Evolutionary conservation across 179 eudicot genomes (phyloP).

Genomic region (Heliamphora pulchella): DNA sequence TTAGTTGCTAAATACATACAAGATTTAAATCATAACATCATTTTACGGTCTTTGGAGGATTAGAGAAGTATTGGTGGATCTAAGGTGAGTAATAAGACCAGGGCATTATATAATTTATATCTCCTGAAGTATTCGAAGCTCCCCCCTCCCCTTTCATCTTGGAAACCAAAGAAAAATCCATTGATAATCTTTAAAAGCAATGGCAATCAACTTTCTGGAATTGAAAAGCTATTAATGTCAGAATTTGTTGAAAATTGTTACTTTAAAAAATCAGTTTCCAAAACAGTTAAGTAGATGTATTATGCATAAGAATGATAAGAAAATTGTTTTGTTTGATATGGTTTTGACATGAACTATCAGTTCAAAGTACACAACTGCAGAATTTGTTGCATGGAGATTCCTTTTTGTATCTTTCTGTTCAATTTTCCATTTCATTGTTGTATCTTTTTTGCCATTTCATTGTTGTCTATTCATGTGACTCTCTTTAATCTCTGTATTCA

Average conservation of each 20-base stretch:
- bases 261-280: not conserved
- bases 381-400: not conserved
- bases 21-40: not conserved
- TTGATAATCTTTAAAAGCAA: no score
- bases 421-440: not conserved
- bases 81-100: not conserved
- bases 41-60: slow-evolving; percentile 6
- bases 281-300: not conserved
- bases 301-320: not conserved
- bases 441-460: not conserved
- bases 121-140: not conserved
- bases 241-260: not conserved
- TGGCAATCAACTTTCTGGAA: not conserved
- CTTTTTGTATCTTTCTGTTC: no score
- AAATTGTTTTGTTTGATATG: not conserved
- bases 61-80: not conserved
- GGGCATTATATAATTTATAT: not conserved
- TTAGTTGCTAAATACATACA: not conserved
- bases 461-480: no score
- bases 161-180: not conserved
- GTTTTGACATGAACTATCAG: not conserved
- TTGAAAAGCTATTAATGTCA: not conserved
- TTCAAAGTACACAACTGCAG: not conserved
- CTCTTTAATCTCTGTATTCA: not conserved
- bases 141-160: not conserved